Base-by-base conservation (phyloP, 106 monocot species). In the Chionographis japonica region DNA sequence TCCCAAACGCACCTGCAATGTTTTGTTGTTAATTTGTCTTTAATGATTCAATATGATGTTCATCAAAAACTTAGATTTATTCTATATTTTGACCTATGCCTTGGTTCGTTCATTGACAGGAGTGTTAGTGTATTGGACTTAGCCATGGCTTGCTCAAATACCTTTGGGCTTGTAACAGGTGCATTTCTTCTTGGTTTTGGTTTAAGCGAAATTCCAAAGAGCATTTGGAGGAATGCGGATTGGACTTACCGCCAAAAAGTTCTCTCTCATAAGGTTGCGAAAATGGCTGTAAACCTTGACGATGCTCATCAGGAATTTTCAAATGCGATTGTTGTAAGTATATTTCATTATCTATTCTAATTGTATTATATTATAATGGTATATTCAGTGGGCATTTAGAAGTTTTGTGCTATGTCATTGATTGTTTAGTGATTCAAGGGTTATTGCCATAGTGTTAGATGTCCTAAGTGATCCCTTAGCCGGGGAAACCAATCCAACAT, bases 111-210 rank as follows among this genome's bases (percentile, higher is more conserved):
- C 62, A 36, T 62, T 78, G 17, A 61, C 86, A 92, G 95, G 92
- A 80, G 79, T 74, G 79, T 66, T 12, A 55, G 72, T 78, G 69
- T 92, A 67, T 66, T 87, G 65, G 89, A 75, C 57, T 78, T 97
- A 16, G 89, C 89, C 6, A 97, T 97, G 97, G 92, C 92, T 78
- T 97, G 88, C 64, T 97, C 97, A 68, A 97, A 97, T 77, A 97
- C 97, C n/a, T 97, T 97, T 89, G 97, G 97, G 50, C 88, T 97
- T 52, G 92, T 97, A 7, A 97, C 97, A n/a, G 97, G 97, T 80
- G 97, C 97, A 66, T 97, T 97, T 81, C 92, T 97, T 78, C 86
- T 97, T 77, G 97, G 97, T 57, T 97, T 92, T 89, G 92, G 97
- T 41, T 80, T 97, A 74, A 97, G 97, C 58, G 92, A 97, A 81